Evolutionary conservation across 495 filamentous ascomycete genomes (phyloP).

Genomic region (Penicillium pancosmium): DNA sequence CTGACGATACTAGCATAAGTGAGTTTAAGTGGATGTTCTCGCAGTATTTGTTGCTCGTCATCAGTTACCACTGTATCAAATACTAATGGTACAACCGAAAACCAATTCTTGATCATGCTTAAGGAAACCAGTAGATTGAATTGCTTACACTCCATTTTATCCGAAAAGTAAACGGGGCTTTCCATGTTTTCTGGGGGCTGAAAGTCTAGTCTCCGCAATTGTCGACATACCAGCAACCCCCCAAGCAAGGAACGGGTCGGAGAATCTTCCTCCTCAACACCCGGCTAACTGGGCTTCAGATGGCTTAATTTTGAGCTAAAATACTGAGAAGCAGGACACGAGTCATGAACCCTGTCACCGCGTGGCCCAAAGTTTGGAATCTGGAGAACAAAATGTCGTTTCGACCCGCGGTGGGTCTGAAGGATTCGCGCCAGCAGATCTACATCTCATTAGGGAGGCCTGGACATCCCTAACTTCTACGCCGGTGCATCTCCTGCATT

Average conservation of each 20-base stretch:
- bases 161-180: not conserved
- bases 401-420: constrained; percentile 2
- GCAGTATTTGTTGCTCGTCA: not conserved
- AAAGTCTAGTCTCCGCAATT: not conserved
- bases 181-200: constrained; percentile 2
- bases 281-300: not conserved
- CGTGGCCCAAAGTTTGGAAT: not conserved
- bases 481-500: not conserved
- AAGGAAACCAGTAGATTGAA: too few relatives aligned
- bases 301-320: not conserved
- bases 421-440: constrained; percentile 5
- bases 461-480: not conserved
- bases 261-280: too few relatives aligned
- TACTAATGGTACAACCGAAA: not conserved
- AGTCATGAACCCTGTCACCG: not conserved
- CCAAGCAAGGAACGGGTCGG: not conserved
- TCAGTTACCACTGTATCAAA: not conserved
- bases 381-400: not conserved
- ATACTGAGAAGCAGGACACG: not conserved
- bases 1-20: too few relatives aligned
- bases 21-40: not conserved
- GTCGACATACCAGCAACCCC: not conserved
- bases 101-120: too few relatives aligned
- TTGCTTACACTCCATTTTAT: too few relatives aligned
- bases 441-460: constrained; percentile 1